A percentile compares a stretch with the other conserved stretches of the same genome.
Conservation (phyloP, 2,329 filamentous ascomycete species). For the Camillea tinctor region DNA sequence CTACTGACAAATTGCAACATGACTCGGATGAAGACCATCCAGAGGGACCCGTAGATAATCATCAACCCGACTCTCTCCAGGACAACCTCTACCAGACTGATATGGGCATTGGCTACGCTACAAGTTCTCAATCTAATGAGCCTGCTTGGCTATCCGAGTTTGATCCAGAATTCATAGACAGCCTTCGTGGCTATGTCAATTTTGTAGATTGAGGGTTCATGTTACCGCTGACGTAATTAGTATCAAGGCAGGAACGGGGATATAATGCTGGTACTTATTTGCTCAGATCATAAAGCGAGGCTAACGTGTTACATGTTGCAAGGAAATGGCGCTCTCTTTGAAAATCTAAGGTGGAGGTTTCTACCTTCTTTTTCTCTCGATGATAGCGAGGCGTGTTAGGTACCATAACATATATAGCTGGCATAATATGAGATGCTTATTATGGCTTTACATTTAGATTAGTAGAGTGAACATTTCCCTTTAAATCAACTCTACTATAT, state of each 20-base stretch:
- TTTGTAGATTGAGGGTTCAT: conserved; percentile 21
- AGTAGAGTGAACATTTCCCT: too few species aligned
- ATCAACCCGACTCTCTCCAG: not conserved
- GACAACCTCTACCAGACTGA: not conserved
- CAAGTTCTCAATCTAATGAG: conserved; percentile 6
- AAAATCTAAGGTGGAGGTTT: not conserved
- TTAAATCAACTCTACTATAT: too few species aligned
- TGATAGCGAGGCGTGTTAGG: not conserved
- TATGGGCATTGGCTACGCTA: not conserved
- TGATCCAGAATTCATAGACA: conserved; percentile 27
- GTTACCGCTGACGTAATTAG: not conserved
- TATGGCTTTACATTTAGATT: too few species aligned
- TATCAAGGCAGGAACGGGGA: not conserved
- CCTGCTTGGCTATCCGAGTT: conserved; percentile 29
- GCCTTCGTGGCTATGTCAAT: conserved; percentile 29
- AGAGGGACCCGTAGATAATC: not conserved
- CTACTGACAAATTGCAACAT: not conserved
- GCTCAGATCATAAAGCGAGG: not conserved
- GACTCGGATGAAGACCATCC: not conserved
- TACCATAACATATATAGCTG: not conserved
- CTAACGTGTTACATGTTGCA: not conserved
- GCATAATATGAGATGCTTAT: not conserved
- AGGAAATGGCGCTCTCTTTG: not conserved
- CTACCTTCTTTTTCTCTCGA: too few species aligned
- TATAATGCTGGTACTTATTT: not conserved